A percentile compares a stretch with the other conserved stretches of the same genome.
phyloP scores from a whole-genome alignment of 768 basidiomycete species.

The Bullera alba region DNA sequence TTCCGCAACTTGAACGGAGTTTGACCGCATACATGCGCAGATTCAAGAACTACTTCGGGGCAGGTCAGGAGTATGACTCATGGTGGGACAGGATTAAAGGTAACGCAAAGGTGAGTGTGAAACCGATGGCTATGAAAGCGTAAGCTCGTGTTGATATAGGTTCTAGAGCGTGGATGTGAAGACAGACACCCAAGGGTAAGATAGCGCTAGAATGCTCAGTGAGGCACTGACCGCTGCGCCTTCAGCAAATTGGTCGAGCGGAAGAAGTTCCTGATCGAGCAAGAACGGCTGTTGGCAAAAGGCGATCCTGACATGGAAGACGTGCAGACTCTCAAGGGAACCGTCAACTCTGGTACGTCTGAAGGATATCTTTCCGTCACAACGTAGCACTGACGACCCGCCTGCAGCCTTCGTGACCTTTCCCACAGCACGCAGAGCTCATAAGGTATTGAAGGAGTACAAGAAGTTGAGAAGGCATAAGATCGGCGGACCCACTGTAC shows the following conservation, averaged over 20 bases:
- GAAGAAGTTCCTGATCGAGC: background rate
- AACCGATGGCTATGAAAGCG: too few species aligned
- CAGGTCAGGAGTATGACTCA: background rate
- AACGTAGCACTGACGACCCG: background rate
- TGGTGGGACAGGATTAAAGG: conserved; percentile 2
- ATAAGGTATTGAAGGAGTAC: conserved; percentile 1
- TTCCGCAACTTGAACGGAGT: background rate
- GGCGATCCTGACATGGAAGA: background rate
- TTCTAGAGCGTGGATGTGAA: too few species aligned
- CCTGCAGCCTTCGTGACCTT: conserved; percentile 1
- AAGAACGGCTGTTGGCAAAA: background rate
- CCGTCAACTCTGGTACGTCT: background rate
- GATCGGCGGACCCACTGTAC: background rate
- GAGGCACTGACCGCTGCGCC: background rate
- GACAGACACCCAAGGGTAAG: too few species aligned
- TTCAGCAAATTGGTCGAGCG: background rate
- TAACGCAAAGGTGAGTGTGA: conserved; percentile 1
- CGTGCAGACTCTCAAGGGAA: background rate
- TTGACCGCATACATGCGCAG: background rate
- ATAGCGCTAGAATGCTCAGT: background rate
- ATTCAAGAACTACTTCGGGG: background rate
- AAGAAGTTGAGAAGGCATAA: background rate
- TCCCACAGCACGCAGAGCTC: background rate
- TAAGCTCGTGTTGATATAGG: too few species aligned
- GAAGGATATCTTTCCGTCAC: background rate